Conservation (phyloP, 257 asterid genomes). For the Solanum okadae region DNA sequence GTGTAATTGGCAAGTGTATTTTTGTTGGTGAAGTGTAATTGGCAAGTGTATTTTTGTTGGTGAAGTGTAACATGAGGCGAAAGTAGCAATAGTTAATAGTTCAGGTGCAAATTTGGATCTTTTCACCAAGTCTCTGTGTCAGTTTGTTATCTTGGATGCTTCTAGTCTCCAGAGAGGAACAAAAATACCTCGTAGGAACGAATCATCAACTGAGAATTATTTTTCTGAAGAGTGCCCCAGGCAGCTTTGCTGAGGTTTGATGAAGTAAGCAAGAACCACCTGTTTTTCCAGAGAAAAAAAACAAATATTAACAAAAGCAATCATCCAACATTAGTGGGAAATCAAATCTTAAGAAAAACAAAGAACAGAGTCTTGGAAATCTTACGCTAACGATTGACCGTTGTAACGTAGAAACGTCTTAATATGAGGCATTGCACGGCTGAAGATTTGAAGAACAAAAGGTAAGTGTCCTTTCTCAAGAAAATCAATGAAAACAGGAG, state of each 20-base stretch:
- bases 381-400: conserved; percentile 93
- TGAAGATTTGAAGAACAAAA: conserved; percentile 21
- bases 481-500: not conserved
- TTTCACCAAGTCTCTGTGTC: not conserved
- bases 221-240: conserved; percentile 98
- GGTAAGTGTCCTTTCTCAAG: conserved; percentile 4
- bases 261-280: conserved; percentile 94
- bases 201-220: conserved; percentile 93
- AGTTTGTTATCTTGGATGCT: not conserved
- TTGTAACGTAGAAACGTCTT: conserved; percentile 84
- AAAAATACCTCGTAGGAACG: conserved; percentile 81
- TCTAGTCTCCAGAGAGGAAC: not conserved
- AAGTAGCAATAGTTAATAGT: not conserved
- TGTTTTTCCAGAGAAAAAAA: conserved; percentile 10
- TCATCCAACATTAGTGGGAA: not conserved
- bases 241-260: conserved; percentile 99
- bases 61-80: not conserved
- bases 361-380: not conserved
- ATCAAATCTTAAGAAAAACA: not conserved
- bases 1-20: not conserved
- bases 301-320: not conserved
- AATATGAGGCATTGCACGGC: conserved; percentile 99
- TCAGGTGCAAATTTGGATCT: not conserved
- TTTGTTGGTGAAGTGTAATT: not conserved
- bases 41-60: not conserved